These are phyloP conservation scores for Paxillus rubicundulus DNA, from an alignment of 768 basidiomycete species.

Conservation along the genomic window DNA sequence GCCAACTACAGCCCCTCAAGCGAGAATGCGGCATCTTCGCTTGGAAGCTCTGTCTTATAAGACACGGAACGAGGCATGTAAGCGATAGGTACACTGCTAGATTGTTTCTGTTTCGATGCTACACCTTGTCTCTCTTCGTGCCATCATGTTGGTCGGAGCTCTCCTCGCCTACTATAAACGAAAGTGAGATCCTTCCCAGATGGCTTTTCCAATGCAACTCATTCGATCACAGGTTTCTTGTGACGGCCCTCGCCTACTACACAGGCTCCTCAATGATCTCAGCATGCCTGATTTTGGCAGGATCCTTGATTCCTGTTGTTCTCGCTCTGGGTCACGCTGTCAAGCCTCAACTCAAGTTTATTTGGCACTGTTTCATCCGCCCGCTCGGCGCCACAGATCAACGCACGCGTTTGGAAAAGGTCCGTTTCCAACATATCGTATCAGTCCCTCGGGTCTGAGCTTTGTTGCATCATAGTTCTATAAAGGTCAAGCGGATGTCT, in stretches of 20 bases:
- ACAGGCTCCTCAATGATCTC: slow-evolving; percentile 30
- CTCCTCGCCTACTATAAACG: slow-evolving; percentile 18
- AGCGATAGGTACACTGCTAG: not conserved
- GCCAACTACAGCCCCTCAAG: not conserved
- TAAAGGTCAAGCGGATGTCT: slow-evolving; percentile 65
- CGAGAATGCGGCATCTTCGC: not conserved
- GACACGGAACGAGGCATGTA: not conserved
- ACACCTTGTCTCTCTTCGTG: slow-evolving; percentile 11
- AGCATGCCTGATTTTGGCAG: slow-evolving; percentile 26
- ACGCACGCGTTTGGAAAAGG: slow-evolving; percentile 45
- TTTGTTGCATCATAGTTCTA: slow-evolving; percentile 47
- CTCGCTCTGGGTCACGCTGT: slow-evolving; percentile 25
- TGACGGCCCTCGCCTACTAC: slow-evolving; percentile 20
- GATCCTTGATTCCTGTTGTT: slow-evolving; percentile 19
- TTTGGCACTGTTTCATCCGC: slow-evolving; percentile 50
- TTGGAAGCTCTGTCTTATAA: not conserved
- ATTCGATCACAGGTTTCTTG: slow-evolving; percentile 13
- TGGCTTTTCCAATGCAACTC: not conserved
- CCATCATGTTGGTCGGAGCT: slow-evolving; percentile 18
- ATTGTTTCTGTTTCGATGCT: slow-evolving; percentile 3
- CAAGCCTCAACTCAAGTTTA: slow-evolving; percentile 43
- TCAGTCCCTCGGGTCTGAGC: not conserved
- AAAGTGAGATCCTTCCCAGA: slow-evolving; percentile 8
- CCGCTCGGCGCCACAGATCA: slow-evolving; percentile 42
- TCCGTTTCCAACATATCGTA: slow-evolving; percentile 6